These are phyloP conservation scores for Mortierella sp. DNA, from an alignment of 371 early-diverging fungal species.

Conservation along the genomic window DNA sequence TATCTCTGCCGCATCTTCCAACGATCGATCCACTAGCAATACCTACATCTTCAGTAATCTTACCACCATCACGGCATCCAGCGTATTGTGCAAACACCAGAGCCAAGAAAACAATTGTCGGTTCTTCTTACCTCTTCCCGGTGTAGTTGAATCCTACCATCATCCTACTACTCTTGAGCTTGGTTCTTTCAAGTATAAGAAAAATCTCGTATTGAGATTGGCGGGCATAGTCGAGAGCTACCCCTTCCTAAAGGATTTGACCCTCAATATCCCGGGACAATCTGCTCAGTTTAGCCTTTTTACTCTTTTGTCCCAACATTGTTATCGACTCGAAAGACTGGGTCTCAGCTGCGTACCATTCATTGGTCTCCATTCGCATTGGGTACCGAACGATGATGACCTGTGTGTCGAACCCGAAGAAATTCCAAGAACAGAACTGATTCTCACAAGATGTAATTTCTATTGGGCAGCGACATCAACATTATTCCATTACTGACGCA, in stretches of 20 bases:
- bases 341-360: neutral
- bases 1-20: neutral
- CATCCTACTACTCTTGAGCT: neutral
- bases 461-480: neutral
- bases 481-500: neutral
- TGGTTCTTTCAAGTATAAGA: neutral
- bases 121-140: neutral
- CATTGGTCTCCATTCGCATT: neutral
- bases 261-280: neutral
- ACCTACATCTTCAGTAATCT: constrained; percentile 2
- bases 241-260: neutral
- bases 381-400: neutral
- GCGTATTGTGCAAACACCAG: neutral
- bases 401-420: neutral
- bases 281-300: neutral
- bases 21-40: neutral
- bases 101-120: neutral
- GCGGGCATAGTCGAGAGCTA: neutral
- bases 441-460: neutral
- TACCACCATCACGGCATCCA: neutral
- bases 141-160: neutral
- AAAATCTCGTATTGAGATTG: neutral
- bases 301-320: neutral
- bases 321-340: neutral
- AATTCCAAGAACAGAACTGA: neutral